These are phyloP conservation scores for Omphalotus olearius DNA, from an alignment of 1,284 basidiomycete genomes.

Conservation along the genomic window DNA sequence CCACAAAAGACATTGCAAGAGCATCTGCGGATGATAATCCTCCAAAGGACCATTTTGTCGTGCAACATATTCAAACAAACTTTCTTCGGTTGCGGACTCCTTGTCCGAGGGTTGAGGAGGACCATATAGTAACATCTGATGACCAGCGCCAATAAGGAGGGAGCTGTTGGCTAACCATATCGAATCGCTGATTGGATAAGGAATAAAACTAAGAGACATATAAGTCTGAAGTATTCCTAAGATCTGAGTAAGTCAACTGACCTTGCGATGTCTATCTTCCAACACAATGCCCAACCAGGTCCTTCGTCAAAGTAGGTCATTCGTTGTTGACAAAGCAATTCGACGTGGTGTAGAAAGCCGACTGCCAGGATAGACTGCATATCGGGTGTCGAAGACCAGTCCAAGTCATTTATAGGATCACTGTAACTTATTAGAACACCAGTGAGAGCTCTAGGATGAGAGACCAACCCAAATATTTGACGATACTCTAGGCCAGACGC, in stretches of 20 bases:
- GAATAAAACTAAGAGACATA: conserved; percentile 51
- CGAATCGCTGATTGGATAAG: conserved; percentile 77
- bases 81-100: conserved; percentile 30
- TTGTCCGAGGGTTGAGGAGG: conserved; percentile 27
- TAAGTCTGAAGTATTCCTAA: not conserved
- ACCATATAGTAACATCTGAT: conserved; percentile 74
- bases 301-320: conserved; percentile 85
- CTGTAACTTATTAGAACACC: conserved; percentile 21
- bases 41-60: conserved; percentile 78
- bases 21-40: conserved; percentile 89
- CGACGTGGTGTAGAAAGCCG: conserved; percentile 73
- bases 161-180: conserved; percentile 84
- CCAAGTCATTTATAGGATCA: conserved; percentile 74
- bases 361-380: conserved; percentile 86
- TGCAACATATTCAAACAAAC: conserved; percentile 80
- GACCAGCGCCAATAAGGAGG: conserved; percentile 71
- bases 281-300: conserved; percentile 76
- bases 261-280: conserved; percentile 68
- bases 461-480: conserved; percentile 53
- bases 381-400: conserved; percentile 90
- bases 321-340: conserved; percentile 84
- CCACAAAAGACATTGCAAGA: conserved; percentile 90
- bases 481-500: conserved; percentile 82
- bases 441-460: not conserved
- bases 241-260: conserved; percentile 27